Percentiles rank a stretch among this genome's conserved stretches.
phyloP scores from a whole-genome alignment of 2,329 filamentous ascomycete genomes.

The Cladosporium sp. region DNA sequence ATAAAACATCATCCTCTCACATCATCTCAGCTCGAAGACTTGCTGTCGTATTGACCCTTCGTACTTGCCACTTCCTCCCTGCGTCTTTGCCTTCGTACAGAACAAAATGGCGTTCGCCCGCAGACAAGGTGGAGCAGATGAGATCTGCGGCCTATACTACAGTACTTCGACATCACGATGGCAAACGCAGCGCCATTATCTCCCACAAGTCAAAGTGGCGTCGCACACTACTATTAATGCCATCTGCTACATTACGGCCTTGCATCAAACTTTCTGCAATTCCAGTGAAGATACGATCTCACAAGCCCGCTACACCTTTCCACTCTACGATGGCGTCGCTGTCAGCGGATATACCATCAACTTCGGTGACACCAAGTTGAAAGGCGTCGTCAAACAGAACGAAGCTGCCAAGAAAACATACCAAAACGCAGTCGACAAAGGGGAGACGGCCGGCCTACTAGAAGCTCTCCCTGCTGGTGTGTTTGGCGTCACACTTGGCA shows the following conservation, averaged over 20 bases:
- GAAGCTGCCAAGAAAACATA: slow-evolving; percentile 58
- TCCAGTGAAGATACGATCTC: slow-evolving; percentile 44
- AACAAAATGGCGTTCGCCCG: too few species aligned
- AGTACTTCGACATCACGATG: slow-evolving; percentile 7
- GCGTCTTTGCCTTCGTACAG: too few species aligned
- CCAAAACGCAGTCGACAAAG: slow-evolving; percentile 52
- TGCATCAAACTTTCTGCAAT: slow-evolving; percentile 61
- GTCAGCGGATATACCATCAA: slow-evolving; percentile 65
- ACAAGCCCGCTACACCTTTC: slow-evolving; percentile 64
- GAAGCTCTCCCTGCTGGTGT: slow-evolving; percentile 62
- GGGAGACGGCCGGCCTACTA: slow-evolving; percentile 61
- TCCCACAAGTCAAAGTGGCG: slow-evolving; percentile 56
- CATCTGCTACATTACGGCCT: slow-evolving; percentile 47
- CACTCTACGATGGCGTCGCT: slow-evolving; percentile 67
- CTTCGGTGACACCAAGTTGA: slow-evolving; percentile 57
- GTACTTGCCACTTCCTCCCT: too few species aligned
- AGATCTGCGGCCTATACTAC: slow-evolving; percentile 31
- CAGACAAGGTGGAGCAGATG: slow-evolving; percentile 18
- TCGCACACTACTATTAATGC: slow-evolving; percentile 60
- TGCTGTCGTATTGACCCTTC: too few species aligned
- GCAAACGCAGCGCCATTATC: slow-evolving; percentile 35
- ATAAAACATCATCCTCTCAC: too few species aligned
- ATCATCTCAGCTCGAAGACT: too few species aligned
- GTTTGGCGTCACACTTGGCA: slow-evolving; percentile 65
- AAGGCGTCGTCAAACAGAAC: slow-evolving; percentile 64